phyloP scores from a whole-genome alignment of 1,284 basidiomycete species.

The Marasmius oreades region DNA sequence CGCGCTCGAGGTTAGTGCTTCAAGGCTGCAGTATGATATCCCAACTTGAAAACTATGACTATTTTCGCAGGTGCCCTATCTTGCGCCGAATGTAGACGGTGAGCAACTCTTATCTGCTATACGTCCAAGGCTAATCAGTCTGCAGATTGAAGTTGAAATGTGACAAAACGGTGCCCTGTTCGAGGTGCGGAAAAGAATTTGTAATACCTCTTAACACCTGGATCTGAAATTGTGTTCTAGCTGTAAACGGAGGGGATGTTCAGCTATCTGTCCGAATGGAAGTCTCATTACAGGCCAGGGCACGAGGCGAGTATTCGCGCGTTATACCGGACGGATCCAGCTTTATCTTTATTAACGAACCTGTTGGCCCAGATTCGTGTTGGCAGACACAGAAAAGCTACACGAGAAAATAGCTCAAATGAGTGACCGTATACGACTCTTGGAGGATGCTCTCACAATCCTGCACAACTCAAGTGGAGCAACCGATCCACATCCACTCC shows the following conservation, averaged over 20 bases:
- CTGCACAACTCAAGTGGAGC: conserved; percentile 45
- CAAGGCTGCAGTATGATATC: too few species aligned
- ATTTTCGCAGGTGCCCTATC: conserved; percentile 54
- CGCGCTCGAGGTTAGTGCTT: conserved; percentile 47
- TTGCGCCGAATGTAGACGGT: conserved; percentile 73
- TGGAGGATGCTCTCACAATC: conserved; percentile 70
- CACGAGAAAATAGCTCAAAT: conserved; percentile 70
- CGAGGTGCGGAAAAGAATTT: conserved; percentile 39
- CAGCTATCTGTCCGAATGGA: conserved; percentile 74
- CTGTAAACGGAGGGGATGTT: conserved; percentile 68
- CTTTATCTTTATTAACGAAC: conserved; percentile 1
- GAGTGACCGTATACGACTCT: conserved; percentile 70
- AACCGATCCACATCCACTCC: conserved; percentile 56
- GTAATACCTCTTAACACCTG: background rate
- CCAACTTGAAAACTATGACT: too few species aligned
- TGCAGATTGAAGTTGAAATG: conserved; percentile 71
- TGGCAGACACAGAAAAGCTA: conserved; percentile 74
- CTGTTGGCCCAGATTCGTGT: conserved; percentile 51
- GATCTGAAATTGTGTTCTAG: conserved; percentile 21
- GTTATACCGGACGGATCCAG: background rate
- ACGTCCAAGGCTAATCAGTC: background rate
- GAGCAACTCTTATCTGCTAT: conserved; percentile 17
- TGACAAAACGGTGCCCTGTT: conserved; percentile 72
- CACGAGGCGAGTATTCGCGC: conserved; percentile 49
- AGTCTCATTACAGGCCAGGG: conserved; percentile 68